These are phyloP conservation scores for Aspergillus pseudoterreus DNA, from an alignment of 2,329 filamentous ascomycete species.

Conservation along the genomic window DNA sequence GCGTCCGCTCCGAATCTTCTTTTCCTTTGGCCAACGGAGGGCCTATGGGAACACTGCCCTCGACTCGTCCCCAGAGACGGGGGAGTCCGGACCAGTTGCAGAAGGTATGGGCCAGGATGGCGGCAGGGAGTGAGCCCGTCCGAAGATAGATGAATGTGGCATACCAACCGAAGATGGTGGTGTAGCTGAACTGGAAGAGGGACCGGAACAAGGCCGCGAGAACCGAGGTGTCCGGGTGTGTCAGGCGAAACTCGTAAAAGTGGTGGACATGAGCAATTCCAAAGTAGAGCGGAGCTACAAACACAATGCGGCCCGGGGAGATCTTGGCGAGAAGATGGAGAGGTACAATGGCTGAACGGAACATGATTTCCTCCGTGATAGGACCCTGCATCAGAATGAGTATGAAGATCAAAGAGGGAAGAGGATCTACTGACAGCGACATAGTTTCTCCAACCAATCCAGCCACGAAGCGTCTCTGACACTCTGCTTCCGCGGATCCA, in stretches of 20 bases:
- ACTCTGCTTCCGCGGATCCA: conserved; percentile 59
- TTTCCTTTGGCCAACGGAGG: conserved; percentile 36
- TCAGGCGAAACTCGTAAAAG: conserved; percentile 88
- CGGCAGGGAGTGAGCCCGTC: conserved; percentile 74
- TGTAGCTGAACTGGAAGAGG: conserved; percentile 82
- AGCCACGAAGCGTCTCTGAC: conserved; percentile 62
- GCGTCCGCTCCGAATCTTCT: conserved; percentile 28
- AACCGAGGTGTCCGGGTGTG: conserved; percentile 67
- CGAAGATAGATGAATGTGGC: conserved; percentile 84
- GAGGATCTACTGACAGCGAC: conserved; percentile 63
- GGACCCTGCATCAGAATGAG: conserved; percentile 58
- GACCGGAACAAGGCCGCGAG: conserved; percentile 65
- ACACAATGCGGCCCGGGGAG: conserved; percentile 59
- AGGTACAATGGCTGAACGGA: conserved; percentile 81
- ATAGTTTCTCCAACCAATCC: conserved; percentile 82
- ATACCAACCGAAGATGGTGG: conserved; percentile 89
- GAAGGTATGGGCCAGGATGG: conserved; percentile 75
- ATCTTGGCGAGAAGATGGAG: conserved; percentile 71
- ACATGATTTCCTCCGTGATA: conserved; percentile 88
- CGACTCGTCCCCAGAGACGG: conserved; percentile 75
- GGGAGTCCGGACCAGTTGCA: conserved; percentile 93
- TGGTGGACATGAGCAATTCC: conserved; percentile 93
- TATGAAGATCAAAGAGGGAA: background rate
- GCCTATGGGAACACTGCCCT: conserved; percentile 45
- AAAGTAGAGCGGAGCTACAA: conserved; percentile 83